Evolutionary conservation across 2,329 filamentous ascomycete species (phyloP), one percentile per base, ranked within the genome.

Genomic region (Hypoxylon rubiginosum): DNA sequence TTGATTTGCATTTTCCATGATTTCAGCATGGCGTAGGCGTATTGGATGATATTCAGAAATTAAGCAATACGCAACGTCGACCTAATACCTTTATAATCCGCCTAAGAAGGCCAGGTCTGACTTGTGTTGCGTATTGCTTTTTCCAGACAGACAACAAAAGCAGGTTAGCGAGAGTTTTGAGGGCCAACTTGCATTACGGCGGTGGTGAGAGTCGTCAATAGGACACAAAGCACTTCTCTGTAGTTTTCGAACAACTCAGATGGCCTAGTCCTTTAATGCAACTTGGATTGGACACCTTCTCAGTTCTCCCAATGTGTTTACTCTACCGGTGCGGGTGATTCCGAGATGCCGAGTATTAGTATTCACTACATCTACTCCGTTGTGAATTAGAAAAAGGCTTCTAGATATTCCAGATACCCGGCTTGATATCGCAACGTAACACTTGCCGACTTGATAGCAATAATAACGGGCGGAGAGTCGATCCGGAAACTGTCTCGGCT

Each of bases 1-100:
- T 48, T 66, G 68, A 62, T 71, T 73, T 75, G 70, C 69, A 69
- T 76, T 77, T 74, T 72, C 68, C 56, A 71, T 73, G 71, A 73
- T 75, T 76, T 76, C 67, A 80, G 79, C 78, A 79, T 73, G 78
- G 79, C 77, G 79, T 74, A 75, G 72, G 79, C 77, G 74, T 66
- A 74, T 76, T 51, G 62, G 57, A 66, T 54, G 30, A 58, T 51
- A 9, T 45, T 50, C 48, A 68, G 64, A 71, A 64, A 52, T 46
- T 45, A 54, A 55, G 65, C 55, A 62, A 68, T 43, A 50, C 45
- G 52, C 57, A 60, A 59, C 52, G 62, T 43, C 36, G 30, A 51
- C 34, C 58, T 43, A 43, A 60, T 41, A 7, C 52, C 52, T n/a
- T n/a, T 26, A 60, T 57, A 63, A 57, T 53, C 54, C 39, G 30